Conservation (phyloP, 371 early-diverging fungal genomes). For the Actinomortierella wolfii region DNA sequence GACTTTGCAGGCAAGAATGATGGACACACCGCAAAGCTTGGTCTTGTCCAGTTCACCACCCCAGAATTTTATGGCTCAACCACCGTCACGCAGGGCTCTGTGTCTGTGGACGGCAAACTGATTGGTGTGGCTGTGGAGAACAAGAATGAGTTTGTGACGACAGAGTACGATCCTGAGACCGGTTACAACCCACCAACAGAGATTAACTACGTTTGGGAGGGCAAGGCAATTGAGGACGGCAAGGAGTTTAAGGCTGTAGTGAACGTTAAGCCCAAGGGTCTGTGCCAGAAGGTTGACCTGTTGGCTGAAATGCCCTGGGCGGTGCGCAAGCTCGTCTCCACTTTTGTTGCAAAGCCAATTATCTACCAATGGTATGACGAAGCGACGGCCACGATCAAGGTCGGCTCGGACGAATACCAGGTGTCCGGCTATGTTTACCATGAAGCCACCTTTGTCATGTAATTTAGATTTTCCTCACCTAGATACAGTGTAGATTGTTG, state of each 20-base stretch:
- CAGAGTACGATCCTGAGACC: slow-evolving; percentile 66
- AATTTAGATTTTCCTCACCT: too few species aligned
- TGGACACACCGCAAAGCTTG: slow-evolving; percentile 56
- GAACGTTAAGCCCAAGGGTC: slow-evolving; percentile 60
- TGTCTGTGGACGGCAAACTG: slow-evolving; percentile 70
- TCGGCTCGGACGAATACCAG: slow-evolving; percentile 67
- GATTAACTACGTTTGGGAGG: slow-evolving; percentile 73
- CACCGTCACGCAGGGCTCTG: slow-evolving; percentile 75
- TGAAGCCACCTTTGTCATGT: slow-evolving; percentile 46
- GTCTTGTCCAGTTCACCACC: slow-evolving; percentile 83
- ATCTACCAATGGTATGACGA: slow-evolving; percentile 88
- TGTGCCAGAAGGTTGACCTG: slow-evolving; percentile 84
- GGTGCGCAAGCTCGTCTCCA: slow-evolving; percentile 86
- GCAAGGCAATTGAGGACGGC: slow-evolving; percentile 71
- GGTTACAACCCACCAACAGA: slow-evolving; percentile 81
- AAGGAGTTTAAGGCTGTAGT: slow-evolving; percentile 68
- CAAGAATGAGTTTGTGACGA: slow-evolving; percentile 55
- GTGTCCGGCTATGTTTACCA: slow-evolving; percentile 46
- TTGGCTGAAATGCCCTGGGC: slow-evolving; percentile 88
- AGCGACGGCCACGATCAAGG: slow-evolving; percentile 61
- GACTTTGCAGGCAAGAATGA: slow-evolving; percentile 63
- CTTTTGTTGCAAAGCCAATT: slow-evolving; percentile 92
- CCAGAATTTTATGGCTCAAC: slow-evolving; percentile 74
- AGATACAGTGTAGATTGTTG: too few species aligned
- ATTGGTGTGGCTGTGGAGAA: slow-evolving; percentile 80